Percentiles rank a stretch among this genome's conserved stretches.
Conservation (phyloP, 2,329 filamentous ascomycete genomes). For the Aureobasidium sp. region DNA sequence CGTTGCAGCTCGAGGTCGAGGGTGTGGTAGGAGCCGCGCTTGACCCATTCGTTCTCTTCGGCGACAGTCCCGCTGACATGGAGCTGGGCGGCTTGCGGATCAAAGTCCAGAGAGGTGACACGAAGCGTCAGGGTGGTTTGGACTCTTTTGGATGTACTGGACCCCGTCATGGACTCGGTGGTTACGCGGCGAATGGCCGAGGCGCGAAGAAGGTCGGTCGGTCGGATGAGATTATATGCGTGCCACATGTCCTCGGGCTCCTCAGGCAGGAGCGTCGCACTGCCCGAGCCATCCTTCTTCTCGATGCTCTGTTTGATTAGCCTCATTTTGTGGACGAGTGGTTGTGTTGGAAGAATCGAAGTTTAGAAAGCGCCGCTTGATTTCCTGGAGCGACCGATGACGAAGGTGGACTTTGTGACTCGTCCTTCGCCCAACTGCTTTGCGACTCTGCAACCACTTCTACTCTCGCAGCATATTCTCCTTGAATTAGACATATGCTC, state of each 20-base stretch:
- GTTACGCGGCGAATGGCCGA: slow-evolving; percentile 60
- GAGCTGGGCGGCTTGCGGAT: slow-evolving; percentile 59
- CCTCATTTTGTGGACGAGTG: slow-evolving; percentile 45
- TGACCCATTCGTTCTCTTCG: slow-evolving; percentile 60
- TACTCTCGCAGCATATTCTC: background rate
- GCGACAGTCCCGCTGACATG: slow-evolving; percentile 61
- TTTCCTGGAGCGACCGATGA: slow-evolving; percentile 2
- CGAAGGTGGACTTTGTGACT: slow-evolving; percentile 11
- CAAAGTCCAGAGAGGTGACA: slow-evolving; percentile 62
- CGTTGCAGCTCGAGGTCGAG: slow-evolving; percentile 80
- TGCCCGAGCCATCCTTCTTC: slow-evolving; percentile 55
- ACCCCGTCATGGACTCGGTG: slow-evolving; percentile 54
- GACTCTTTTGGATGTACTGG: slow-evolving; percentile 56
- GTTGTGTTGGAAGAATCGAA: background rate
- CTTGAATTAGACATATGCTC: background rate
- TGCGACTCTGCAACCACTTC: background rate
- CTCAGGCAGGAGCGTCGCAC: slow-evolving; percentile 60
- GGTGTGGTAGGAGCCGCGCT: slow-evolving; percentile 61
- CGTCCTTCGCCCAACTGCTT: background rate
- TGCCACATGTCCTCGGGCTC: slow-evolving; percentile 78
- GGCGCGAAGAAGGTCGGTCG: slow-evolving; percentile 57
- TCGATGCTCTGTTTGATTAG: slow-evolving; percentile 62
- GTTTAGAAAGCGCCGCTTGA: background rate
- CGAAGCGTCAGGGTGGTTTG: slow-evolving; percentile 58
- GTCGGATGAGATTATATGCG: slow-evolving; percentile 65